Base-by-base conservation (phyloP, 2,329 filamentous ascomycete genomes). In the Plenodomus biglobosus region DNA sequence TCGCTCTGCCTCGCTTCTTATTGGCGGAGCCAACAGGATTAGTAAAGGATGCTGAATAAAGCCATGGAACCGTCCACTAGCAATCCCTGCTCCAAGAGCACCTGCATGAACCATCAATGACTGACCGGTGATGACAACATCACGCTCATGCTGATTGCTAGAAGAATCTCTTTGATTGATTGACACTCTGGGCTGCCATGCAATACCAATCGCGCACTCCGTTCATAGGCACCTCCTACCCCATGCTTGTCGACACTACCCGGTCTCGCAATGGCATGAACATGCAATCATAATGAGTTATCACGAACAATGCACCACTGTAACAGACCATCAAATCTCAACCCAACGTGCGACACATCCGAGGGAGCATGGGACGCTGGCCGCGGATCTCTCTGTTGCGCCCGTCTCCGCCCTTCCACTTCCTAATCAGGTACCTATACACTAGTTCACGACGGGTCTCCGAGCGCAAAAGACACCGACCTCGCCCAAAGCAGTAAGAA, bases 1-100 rank as follows among this genome's bases (percentile, higher is more conserved):
- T 27, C 34, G 27, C 27, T 24, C 39, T 42, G 37, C 42, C 46
- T 15, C n/a, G 41, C 38, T 20, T 43, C 18, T 58, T 24, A 62
- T 63, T 65, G 61, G 58, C 39, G 42, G 44, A 24, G 24, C 16
- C 22, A 18, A 40, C 40, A 46, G 40, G 58, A 54, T 61, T 62
- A 62, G 59, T 58, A 42, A 63, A 30, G 36, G 16, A 35, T 63
- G 62, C 60, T 65, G 59, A 62, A 60, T 50, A 64, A 64, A 61
- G 56, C 42, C 45, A 40, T 10, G 6, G 6, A 3, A 15, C 8
- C 27, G 6, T 32, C 27, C 27, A 32, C 27, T 45, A 48, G 35
- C 21, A 17, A 17, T 40, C 47, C 40, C 27, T 15, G 27, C 27
- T 32, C 27, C 3, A 32, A 10, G 27, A 47, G 40, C 40, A 46